phyloP scores from a whole-genome alignment of 179 eudicot species.

The Dionaea muscipula region DNA sequence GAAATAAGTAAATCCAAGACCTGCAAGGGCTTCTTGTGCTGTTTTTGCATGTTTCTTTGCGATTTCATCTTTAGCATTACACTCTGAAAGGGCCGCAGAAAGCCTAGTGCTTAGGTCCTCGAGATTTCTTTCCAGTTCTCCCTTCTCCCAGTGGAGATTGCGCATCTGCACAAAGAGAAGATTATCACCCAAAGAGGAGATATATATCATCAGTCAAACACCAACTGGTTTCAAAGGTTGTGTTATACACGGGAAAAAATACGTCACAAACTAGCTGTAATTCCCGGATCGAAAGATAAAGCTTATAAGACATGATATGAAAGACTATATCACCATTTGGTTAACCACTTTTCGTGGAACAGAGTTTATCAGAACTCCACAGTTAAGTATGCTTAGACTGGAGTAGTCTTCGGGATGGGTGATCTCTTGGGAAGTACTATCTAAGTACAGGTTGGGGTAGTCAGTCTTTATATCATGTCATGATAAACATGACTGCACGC shows the following conservation, averaged over 20 bases:
- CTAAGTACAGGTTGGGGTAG: too few relatives aligned
- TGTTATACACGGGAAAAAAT: too few relatives aligned
- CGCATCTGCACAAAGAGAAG: constrained; percentile 33
- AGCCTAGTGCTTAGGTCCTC: constrained; percentile 44
- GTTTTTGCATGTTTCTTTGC: constrained; percentile 55
- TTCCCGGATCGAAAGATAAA: too few relatives aligned
- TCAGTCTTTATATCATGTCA: too few relatives aligned
- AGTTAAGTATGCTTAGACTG: too few relatives aligned
- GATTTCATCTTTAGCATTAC: constrained; percentile 50
- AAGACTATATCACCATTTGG: too few relatives aligned
- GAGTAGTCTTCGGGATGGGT: too few relatives aligned
- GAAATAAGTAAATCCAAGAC: constrained; percentile 18
- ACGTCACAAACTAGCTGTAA: too few relatives aligned
- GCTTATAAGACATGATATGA: too few relatives aligned
- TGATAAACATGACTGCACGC: too few relatives aligned
- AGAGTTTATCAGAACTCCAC: too few relatives aligned
- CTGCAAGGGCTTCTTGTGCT: constrained; percentile 80
- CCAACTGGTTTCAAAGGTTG: not conserved
- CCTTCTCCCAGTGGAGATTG: constrained; percentile 44
- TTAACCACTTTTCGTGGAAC: not conserved
- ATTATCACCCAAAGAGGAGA: not conserved
- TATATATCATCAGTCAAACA: not conserved
- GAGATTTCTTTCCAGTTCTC: constrained; percentile 45
- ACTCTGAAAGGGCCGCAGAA: constrained; percentile 41
- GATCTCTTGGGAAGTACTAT: too few relatives aligned